A percentile compares a stretch with the other conserved stretches of the same genome.
Conservation (phyloP, 345 rosid genomes). For the Nasturtium officinale region DNA sequence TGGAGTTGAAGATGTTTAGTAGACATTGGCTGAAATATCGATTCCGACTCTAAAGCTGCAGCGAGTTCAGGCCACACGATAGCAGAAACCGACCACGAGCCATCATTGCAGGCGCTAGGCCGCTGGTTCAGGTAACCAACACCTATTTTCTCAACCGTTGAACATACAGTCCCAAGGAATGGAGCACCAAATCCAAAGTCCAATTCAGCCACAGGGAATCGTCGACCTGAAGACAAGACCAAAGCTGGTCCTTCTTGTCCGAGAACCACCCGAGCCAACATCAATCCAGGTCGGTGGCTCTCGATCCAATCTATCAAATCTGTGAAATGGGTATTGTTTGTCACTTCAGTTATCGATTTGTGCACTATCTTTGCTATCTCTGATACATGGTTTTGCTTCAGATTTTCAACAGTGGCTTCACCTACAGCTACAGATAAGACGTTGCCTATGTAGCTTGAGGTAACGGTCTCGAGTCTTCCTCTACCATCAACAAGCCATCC, state of each 20-base stretch:
- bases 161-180: constrained; percentile 59
- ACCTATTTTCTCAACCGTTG: constrained; percentile 65
- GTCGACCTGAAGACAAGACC: constrained; percentile 71
- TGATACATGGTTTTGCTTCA: constrained; percentile 55
- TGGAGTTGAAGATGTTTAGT: constrained; percentile 53
- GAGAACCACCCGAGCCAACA: constrained; percentile 62
- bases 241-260: constrained; percentile 79
- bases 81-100: constrained; percentile 80
- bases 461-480: constrained; percentile 46
- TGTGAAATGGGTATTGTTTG: constrained; percentile 65
- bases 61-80: constrained; percentile 77
- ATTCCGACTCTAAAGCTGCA: constrained; percentile 68
- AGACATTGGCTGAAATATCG: constrained; percentile 74
- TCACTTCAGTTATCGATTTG: constrained; percentile 55
- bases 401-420: constrained; percentile 56
- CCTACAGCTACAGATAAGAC: constrained; percentile 67
- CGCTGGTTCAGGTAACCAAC: constrained; percentile 83
- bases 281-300: constrained; percentile 83
- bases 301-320: constrained; percentile 88
- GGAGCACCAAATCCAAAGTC: constrained; percentile 84
- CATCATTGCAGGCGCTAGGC: constrained; percentile 65
- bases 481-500: constrained; percentile 91
- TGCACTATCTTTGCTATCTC: constrained; percentile 64
- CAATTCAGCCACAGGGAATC: constrained; percentile 72
- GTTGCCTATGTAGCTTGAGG: constrained; percentile 78